These are phyloP conservation scores for Phoma sp. DNA, from an alignment of 2,329 filamentous ascomycete genomes.

Conservation along the genomic window DNA sequence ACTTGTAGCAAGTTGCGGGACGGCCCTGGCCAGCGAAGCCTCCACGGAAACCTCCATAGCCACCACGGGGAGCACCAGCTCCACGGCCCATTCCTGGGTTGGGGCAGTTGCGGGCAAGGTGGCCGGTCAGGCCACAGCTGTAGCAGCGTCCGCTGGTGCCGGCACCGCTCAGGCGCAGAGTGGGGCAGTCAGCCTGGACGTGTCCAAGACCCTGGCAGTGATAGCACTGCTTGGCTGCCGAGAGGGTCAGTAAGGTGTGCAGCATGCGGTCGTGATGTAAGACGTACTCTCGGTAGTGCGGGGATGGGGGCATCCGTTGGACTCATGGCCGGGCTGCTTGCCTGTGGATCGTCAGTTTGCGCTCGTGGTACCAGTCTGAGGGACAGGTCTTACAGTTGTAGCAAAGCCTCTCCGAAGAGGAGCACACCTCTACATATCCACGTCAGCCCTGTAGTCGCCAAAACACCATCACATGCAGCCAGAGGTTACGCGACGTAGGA, in stretches of 20 bases:
- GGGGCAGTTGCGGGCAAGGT: slow-evolving; percentile 89
- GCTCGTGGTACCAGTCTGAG: slow-evolving; percentile 8
- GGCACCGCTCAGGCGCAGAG: slow-evolving; percentile 84
- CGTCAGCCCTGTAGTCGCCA: slow-evolving; percentile 30
- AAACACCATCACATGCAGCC: slow-evolving; percentile 10
- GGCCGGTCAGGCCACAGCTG: slow-evolving; percentile 90
- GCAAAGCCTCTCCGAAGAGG: slow-evolving; percentile 96
- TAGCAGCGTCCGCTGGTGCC: slow-evolving; percentile 90
- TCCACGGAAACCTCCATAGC: slow-evolving; percentile 72
- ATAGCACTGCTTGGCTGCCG: slow-evolving; percentile 94
- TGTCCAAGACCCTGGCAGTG: slow-evolving; percentile 98
- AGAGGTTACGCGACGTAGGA: slow-evolving; percentile 29
- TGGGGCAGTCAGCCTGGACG: slow-evolving; percentile 98
- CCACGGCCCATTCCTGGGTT: slow-evolving; percentile 73
- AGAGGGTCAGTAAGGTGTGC: slow-evolving; percentile 1
- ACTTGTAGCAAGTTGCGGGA: slow-evolving; percentile 72
- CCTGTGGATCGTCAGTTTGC: slow-evolving; percentile 51
- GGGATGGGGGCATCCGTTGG: slow-evolving; percentile 94
- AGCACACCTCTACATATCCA: slow-evolving; percentile 78
- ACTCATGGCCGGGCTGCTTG: slow-evolving; percentile 95
- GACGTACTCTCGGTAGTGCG: slow-evolving; percentile 86
- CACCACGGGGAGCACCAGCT: slow-evolving; percentile 71
- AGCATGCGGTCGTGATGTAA: slow-evolving; percentile 4
- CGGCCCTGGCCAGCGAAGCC: slow-evolving; percentile 74
- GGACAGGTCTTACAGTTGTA: slow-evolving; percentile 82